Evolutionary conservation across 2,329 filamentous ascomycete species (phyloP).

Genomic region (Aspergillus clavatus): DNA sequence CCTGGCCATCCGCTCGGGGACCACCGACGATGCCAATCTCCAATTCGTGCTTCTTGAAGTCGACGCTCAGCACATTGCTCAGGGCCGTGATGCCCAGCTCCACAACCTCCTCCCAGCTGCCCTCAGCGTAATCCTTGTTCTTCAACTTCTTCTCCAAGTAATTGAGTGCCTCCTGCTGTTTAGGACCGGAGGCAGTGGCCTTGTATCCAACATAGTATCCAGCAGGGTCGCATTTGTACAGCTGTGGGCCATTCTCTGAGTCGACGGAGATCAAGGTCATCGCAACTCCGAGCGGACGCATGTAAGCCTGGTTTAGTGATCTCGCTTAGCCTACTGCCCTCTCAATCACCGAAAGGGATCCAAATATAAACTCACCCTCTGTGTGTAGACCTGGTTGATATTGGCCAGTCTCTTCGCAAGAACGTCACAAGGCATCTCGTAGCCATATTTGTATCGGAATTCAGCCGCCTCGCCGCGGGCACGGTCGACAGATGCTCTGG

Average conservation of each 20-base stretch:
- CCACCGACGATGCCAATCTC: constrained; percentile 97
- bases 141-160: constrained; percentile 99
- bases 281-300: constrained; percentile 94
- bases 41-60: constrained; percentile 99
- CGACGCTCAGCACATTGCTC: constrained; percentile 94
- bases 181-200: constrained; percentile 91
- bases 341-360: not conserved
- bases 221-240: constrained; percentile 97
- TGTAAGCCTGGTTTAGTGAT: constrained; percentile 65
- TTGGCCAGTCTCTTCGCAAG: constrained; percentile 95
- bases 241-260: constrained; percentile 83
- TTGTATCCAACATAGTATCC: constrained; percentile 99
- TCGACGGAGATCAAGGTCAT: constrained; percentile 94
- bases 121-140: constrained; percentile 93
- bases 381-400: constrained; percentile 98
- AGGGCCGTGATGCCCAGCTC: constrained; percentile 93
- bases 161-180: constrained; percentile 98
- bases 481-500: constrained; percentile 84
- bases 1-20: constrained; percentile 73
- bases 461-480: constrained; percentile 94
- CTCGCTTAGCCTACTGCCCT: not conserved
- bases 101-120: constrained; percentile 94
- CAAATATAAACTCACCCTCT: constrained; percentile 61
- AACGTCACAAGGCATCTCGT: constrained; percentile 98
- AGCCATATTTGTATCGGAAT: constrained; percentile 97